Conservation (phyloP, 1,139 yeast species). For the Pichia sp. region DNA sequence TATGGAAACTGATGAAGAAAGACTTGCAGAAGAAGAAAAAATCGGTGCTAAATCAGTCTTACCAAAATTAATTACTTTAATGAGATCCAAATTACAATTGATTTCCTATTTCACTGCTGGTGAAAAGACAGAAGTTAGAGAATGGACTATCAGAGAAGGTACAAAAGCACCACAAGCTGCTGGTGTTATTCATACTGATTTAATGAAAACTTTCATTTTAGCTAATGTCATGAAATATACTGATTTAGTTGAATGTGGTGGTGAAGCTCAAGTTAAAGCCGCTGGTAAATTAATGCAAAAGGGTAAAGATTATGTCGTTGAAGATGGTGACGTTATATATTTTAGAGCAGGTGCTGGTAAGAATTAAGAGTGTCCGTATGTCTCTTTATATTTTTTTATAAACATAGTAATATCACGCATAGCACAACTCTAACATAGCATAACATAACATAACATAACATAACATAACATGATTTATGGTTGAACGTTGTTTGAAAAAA, state of each 20-base stretch:
- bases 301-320: slow-evolving; percentile 96
- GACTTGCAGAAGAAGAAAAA: slow-evolving; percentile 81
- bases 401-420: too few relatives aligned
- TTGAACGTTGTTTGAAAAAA: too few relatives aligned
- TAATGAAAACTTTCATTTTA: slow-evolving; percentile 69
- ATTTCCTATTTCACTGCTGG: slow-evolving; percentile 83
- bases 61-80: slow-evolving; percentile 78
- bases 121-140: slow-evolving; percentile 72
- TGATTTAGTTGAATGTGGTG: slow-evolving; percentile 77
- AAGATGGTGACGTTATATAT: slow-evolving; percentile 85
- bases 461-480: too few relatives aligned
- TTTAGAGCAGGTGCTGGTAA: slow-evolving; percentile 97
- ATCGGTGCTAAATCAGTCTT: slow-evolving; percentile 80
- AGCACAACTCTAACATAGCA: not conserved
- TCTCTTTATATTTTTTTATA: not conserved
- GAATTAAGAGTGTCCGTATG: slow-evolving; percentile 33
- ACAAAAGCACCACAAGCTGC: slow-evolving; percentile 88
- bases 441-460: not conserved
- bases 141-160: slow-evolving; percentile 82
- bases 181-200: slow-evolving; percentile 77
- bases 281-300: slow-evolving; percentile 89
- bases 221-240: slow-evolving; percentile 81
- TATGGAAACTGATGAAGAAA: slow-evolving; percentile 86
- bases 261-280: slow-evolving; percentile 80
- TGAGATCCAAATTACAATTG: slow-evolving; percentile 79